Evolutionary conservation across 805 yeast species (phyloP).

Genomic region (Metahyphopichia silvanorum): DNA sequence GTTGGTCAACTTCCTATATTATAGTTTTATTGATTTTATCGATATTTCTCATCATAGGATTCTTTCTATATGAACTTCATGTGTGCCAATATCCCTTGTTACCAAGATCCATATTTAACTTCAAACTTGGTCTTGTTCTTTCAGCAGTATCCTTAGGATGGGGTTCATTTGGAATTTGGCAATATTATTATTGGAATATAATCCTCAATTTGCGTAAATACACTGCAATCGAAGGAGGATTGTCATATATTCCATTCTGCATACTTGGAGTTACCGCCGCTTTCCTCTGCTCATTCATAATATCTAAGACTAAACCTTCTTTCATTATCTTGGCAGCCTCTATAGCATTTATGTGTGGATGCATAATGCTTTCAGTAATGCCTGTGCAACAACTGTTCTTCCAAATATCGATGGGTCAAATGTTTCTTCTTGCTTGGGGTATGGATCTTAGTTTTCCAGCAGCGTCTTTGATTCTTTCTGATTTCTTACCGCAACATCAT

Average conservation of each 20-base stretch:
- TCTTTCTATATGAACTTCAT: constrained; percentile 47
- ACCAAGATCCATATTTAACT: constrained; percentile 47
- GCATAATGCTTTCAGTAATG: constrained; percentile 48
- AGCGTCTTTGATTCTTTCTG: constrained; percentile 59
- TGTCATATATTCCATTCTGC: constrained; percentile 45
- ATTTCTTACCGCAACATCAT: constrained; percentile 54
- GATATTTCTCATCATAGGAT: constrained; percentile 33
- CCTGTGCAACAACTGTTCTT: constrained; percentile 62
- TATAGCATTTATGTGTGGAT: constrained; percentile 53
- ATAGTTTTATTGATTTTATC: constrained; percentile 56
- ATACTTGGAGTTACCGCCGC: constrained; percentile 59
- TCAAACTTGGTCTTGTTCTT: constrained; percentile 47
- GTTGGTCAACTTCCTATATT: constrained; percentile 62
- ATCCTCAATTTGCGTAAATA: constrained; percentile 48
- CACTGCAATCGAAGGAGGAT: constrained; percentile 27
- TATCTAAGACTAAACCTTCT: constrained; percentile 47
- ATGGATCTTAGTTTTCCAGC: constrained; percentile 82
- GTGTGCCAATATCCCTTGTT: constrained; percentile 49
- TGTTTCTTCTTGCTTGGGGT: constrained; percentile 61
- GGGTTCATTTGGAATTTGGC: constrained; percentile 76
- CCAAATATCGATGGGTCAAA: constrained; percentile 53
- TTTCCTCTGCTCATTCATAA: constrained; percentile 44
- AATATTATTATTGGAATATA: constrained; percentile 58
- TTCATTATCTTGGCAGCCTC: constrained; percentile 49
- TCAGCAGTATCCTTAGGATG: constrained; percentile 59